Percentiles rank a stretch among this genome's conserved stretches.
These are phyloP conservation scores for Ormosia semicastrata DNA, from an alignment of 306 rosid species.

Conservation along the genomic window DNA sequence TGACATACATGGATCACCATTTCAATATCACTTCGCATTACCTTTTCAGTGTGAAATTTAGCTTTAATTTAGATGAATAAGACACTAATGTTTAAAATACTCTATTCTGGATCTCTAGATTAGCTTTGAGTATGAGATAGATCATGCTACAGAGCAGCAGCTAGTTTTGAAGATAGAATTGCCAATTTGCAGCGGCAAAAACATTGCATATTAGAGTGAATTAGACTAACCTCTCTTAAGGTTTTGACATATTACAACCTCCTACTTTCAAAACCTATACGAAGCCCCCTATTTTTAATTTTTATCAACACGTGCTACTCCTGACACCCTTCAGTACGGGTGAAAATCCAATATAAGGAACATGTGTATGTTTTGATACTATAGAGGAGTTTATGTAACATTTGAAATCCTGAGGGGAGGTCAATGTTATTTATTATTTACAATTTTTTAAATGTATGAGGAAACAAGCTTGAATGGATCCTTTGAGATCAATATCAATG, in stretches of 20 bases:
- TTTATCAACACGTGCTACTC: neutral
- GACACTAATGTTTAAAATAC: neutral
- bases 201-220: slow-evolving; percentile 1
- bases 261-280: slow-evolving; percentile 2
- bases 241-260: slow-evolving; percentile 4
- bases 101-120: slow-evolving; percentile 1
- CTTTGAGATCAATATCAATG: slow-evolving; percentile 80
- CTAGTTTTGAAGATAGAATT: neutral
- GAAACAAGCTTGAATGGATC: slow-evolving; percentile 51
- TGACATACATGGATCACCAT: neutral
- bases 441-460: slow-evolving; percentile 7
- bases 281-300: neutral
- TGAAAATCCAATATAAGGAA: slow-evolving; percentile 2
- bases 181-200: neutral
- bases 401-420: neutral
- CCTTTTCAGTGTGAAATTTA: neutral
- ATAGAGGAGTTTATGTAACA: neutral
- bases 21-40: neutral
- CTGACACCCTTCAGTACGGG: neutral
- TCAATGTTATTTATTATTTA: neutral
- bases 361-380: slow-evolving; percentile 6
- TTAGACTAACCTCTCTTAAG: neutral
- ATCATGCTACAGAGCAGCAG: slow-evolving; percentile 9
- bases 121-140: neutral
- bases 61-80: neutral